These are phyloP conservation scores for Colletotrichum brevisporum DNA, from an alignment of 2,329 filamentous ascomycete species.

Conservation along the genomic window DNA sequence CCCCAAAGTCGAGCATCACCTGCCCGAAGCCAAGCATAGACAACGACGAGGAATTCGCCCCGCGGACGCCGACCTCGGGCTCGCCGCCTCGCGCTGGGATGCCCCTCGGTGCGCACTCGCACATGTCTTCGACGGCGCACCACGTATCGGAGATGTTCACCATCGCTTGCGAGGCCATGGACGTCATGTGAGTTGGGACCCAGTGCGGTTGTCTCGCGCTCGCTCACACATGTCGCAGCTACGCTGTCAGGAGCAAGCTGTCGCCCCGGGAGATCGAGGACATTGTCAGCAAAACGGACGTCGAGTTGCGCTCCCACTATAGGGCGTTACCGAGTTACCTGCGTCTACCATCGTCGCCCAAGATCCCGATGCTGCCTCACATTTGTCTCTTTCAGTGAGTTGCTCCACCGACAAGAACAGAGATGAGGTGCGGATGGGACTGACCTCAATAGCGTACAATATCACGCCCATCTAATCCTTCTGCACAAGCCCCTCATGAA, in stretches of 20 bases:
- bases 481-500: slow-evolving; percentile 43
- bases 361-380: slow-evolving; percentile 42
- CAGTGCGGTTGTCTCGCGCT: no score
- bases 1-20: slow-evolving; percentile 39
- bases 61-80: slow-evolving; percentile 34
- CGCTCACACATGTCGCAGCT: background rate
- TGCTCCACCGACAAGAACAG: background rate
- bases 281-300: slow-evolving; percentile 40
- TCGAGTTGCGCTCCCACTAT: slow-evolving; percentile 41
- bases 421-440: background rate
- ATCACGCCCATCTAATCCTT: slow-evolving; percentile 43
- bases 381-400: slow-evolving; percentile 45
- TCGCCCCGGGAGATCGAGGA: slow-evolving; percentile 29
- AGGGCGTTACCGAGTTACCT: slow-evolving; percentile 39
- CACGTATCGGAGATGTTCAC: slow-evolving; percentile 41
- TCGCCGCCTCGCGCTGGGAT: fast-evolving
- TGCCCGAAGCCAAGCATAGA: slow-evolving; percentile 41
- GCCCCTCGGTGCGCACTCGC: slow-evolving; percentile 33
- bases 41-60: slow-evolving; percentile 38
- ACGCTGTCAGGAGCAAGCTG: slow-evolving; percentile 30
- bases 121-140: slow-evolving; percentile 36
- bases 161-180: slow-evolving; percentile 43
- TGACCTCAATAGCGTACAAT: slow-evolving; percentile 42
- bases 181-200: slow-evolving; percentile 32
- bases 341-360: slow-evolving; percentile 35